phyloP scores from a whole-genome alignment of 2,329 filamentous ascomycete species.

The Aureobasidium sp. region DNA sequence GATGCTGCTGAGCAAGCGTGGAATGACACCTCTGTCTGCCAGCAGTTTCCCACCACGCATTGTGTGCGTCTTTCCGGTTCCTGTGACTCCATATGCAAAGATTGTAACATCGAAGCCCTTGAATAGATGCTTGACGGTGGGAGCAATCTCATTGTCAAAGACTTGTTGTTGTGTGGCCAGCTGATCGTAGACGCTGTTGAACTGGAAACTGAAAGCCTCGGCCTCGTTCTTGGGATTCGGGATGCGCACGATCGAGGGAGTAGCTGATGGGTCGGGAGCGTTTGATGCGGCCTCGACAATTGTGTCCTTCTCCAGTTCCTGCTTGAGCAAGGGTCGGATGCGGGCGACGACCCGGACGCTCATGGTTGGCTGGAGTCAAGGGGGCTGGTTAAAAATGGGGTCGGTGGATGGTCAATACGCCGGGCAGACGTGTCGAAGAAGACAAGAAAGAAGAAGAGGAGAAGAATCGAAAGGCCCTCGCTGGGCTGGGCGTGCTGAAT shows the following conservation, averaged over 20 bases:
- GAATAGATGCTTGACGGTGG: slow-evolving; percentile 86
- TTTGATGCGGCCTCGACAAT: slow-evolving; percentile 61
- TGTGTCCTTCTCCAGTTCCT: slow-evolving; percentile 77
- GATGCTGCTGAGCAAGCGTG: slow-evolving; percentile 72
- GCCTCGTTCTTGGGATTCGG: slow-evolving; percentile 88
- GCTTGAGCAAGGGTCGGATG: slow-evolving; percentile 77
- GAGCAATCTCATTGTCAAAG: slow-evolving; percentile 83
- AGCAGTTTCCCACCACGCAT: slow-evolving; percentile 88
- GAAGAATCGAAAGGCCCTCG: background rate
- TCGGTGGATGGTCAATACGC: background rate
- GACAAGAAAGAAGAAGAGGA: background rate
- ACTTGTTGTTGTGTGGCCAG: slow-evolving; percentile 73
- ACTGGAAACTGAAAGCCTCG: slow-evolving; percentile 89
- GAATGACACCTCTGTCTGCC: slow-evolving; percentile 80
- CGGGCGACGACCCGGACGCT: slow-evolving; percentile 82
- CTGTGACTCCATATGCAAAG: slow-evolving; percentile 89
- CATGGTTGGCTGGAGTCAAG: slow-evolving; percentile 18
- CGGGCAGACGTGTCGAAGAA: background rate
- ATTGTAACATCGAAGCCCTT: slow-evolving; percentile 80
- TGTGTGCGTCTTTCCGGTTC: slow-evolving; percentile 90
- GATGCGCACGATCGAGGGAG: slow-evolving; percentile 67
- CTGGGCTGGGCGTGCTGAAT: background rate
- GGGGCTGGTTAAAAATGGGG: background rate
- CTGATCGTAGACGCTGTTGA: slow-evolving; percentile 86
- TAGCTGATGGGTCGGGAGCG: slow-evolving; percentile 28